phyloP scores from a whole-genome alignment of 148 eudicot species.

The Agrostemma githago region DNA sequence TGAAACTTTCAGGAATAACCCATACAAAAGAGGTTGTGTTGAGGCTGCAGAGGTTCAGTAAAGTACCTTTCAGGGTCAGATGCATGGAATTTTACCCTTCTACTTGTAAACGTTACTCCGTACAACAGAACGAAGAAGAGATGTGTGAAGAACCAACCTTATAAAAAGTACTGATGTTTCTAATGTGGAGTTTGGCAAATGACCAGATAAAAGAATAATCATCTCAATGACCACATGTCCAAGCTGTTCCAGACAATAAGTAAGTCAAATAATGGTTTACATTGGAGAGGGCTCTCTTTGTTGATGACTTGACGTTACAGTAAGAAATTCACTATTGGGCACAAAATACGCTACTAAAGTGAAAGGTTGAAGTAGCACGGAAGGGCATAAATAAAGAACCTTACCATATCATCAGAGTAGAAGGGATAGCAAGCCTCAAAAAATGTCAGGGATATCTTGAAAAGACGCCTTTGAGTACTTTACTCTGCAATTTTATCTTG shows the following conservation, averaged over 20 bases:
- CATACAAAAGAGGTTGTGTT: conserved; percentile 63
- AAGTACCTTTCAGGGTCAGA: background rate
- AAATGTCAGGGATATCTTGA: conserved; percentile 50
- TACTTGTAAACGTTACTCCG: background rate
- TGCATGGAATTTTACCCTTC: background rate
- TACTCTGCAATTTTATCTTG: too few relatives aligned
- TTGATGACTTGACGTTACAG: too few relatives aligned
- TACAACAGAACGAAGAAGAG: background rate
- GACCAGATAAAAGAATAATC: conserved; percentile 64
- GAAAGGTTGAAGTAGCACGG: background rate
- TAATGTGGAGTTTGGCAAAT: conserved; percentile 66
- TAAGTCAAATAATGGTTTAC: background rate
- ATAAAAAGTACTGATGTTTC: conserved; percentile 76
- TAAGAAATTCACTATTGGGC: too few relatives aligned
- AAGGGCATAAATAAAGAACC: conserved; percentile 17
- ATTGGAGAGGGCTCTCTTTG: too few relatives aligned
- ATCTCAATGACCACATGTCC: conserved; percentile 47
- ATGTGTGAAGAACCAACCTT: conserved; percentile 28
- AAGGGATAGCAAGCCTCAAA: conserved; percentile 65
- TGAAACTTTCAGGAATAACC: conserved; percentile 82
- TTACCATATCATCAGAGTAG: conserved; percentile 77
- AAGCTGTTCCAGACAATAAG: background rate
- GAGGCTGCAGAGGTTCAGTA: conserved; percentile 36
- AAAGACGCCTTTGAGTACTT: conserved; percentile 56
- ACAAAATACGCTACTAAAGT: background rate